Evolutionary conservation across 2,329 filamentous ascomycete species (phyloP).

Genomic region (Lecanicillium sp.): DNA sequence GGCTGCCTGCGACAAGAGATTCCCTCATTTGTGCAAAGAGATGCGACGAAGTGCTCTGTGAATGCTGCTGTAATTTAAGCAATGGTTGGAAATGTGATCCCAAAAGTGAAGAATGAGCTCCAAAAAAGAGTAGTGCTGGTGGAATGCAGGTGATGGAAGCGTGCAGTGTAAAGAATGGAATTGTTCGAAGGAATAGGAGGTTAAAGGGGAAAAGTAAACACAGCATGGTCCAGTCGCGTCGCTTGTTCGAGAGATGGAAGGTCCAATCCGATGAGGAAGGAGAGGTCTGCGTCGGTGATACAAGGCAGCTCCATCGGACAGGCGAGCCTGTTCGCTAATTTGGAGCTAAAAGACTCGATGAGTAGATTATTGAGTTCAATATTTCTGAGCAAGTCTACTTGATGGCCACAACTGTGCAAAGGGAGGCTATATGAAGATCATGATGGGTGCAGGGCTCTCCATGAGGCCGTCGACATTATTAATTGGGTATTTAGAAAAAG

Average conservation of each 20-base stretch:
- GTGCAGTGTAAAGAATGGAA: conserved; percentile 11
- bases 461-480: too few species aligned
- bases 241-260: neutral
- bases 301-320: neutral
- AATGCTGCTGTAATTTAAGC: conserved; percentile 15
- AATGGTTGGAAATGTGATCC: conserved; percentile 16
- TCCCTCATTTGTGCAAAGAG: too few species aligned
- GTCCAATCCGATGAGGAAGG: neutral
- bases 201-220: too few species aligned
- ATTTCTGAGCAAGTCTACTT: too few species aligned
- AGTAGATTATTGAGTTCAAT: too few species aligned
- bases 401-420: too few species aligned
- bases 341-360: too few species aligned
- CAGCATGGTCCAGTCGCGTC: too few species aligned
- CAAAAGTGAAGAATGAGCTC: conserved; percentile 20
- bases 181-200: conserved; percentile 8
- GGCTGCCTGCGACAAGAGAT: too few species aligned
- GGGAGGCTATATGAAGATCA: too few species aligned
- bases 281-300: neutral
- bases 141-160: conserved; percentile 15
- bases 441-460: too few species aligned
- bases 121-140: conserved; percentile 17
- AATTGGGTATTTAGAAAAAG: conserved; percentile 46
- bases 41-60: neutral
- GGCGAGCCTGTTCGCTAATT: too few species aligned